Evolutionary conservation across 2,329 filamentous ascomycete genomes (phyloP).

Genomic region (Lasiodiplodia gonubiensis): DNA sequence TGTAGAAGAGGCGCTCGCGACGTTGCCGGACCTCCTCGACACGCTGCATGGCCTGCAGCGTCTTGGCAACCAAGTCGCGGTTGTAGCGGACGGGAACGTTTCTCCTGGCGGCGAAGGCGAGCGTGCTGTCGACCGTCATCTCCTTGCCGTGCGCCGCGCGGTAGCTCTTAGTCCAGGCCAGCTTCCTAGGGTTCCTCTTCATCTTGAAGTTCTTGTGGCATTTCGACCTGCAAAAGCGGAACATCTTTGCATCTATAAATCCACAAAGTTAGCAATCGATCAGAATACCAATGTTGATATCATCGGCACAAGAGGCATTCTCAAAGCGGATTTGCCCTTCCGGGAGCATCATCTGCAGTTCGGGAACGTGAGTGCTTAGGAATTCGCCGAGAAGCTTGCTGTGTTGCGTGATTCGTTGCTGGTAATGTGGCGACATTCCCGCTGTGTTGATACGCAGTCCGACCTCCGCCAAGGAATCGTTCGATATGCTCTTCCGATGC

Average conservation of each 20-base stretch:
- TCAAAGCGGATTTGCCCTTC: background rate
- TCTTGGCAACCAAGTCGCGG: constrained; percentile 85
- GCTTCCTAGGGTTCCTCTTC: constrained; percentile 96
- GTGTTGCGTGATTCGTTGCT: background rate
- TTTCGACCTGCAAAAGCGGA: constrained; percentile 69
- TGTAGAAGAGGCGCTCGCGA: constrained; percentile 91
- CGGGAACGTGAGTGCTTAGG: background rate
- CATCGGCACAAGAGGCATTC: constrained; percentile 1
- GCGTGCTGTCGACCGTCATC: constrained; percentile 81
- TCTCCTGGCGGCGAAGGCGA: constrained; percentile 89
- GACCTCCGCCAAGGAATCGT: background rate
- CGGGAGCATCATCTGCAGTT: background rate
- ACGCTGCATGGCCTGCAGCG: constrained; percentile 89
- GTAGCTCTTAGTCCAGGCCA: constrained; percentile 97
- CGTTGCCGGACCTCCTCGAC: constrained; percentile 82
- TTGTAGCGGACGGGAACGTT: constrained; percentile 97
- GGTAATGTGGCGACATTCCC: background rate
- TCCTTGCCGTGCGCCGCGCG: constrained; percentile 77
- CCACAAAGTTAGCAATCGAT: background rate
- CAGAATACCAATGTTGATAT: background rate
- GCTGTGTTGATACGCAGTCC: background rate
- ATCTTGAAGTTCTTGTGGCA: constrained; percentile 83
- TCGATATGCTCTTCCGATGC: background rate
- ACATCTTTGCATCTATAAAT: constrained; percentile 56
- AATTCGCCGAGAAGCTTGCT: background rate